phyloP scores from a whole-genome alignment of 2,329 filamentous ascomycete genomes.

The Penicillium sp. region DNA sequence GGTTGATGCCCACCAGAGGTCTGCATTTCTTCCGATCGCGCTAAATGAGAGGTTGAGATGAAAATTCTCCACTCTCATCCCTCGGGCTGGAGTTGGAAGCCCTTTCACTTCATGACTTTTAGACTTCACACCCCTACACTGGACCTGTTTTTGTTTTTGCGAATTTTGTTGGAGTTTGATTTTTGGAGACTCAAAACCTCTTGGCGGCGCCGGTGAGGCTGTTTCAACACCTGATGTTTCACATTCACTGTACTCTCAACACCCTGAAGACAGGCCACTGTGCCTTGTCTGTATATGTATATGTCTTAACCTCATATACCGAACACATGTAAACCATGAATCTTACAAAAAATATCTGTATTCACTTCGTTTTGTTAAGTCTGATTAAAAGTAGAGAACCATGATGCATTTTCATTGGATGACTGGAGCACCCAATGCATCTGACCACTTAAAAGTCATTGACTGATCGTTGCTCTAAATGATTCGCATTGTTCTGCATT shows the following conservation, averaged over 20 bases:
- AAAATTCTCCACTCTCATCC: not conserved
- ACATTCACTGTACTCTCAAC: slow-evolving; percentile 17
- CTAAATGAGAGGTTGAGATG: not conserved
- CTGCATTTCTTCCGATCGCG: slow-evolving; percentile 6
- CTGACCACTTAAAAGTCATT: too few species aligned
- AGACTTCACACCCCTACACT: slow-evolving; percentile 19
- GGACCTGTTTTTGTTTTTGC: slow-evolving; percentile 7
- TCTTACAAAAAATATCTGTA: not conserved
- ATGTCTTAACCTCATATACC: slow-evolving; percentile 17
- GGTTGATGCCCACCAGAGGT: slow-evolving; percentile 6
- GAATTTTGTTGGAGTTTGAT: slow-evolving; percentile 8
- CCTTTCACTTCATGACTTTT: slow-evolving; percentile 18
- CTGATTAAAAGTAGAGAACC: too few species aligned
- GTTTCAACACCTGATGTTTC: slow-evolving; percentile 33
- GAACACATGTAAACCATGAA: slow-evolving; percentile 1
- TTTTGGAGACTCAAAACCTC: slow-evolving; percentile 14
- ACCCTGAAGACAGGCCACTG: slow-evolving; percentile 11
- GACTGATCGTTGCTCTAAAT: too few species aligned
- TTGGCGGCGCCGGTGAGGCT: slow-evolving; percentile 21
- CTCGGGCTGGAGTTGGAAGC: slow-evolving; percentile 3
- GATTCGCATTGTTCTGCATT: too few species aligned
- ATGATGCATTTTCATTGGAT: too few species aligned
- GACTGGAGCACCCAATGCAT: too few species aligned
- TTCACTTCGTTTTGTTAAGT: too few species aligned
- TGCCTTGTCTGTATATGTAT: slow-evolving; percentile 17